Evolutionary conservation across 768 basidiomycete genomes (phyloP), one percentile per base, ranked within the genome.

Genomic region (Rossbeevera mucosa): DNA sequence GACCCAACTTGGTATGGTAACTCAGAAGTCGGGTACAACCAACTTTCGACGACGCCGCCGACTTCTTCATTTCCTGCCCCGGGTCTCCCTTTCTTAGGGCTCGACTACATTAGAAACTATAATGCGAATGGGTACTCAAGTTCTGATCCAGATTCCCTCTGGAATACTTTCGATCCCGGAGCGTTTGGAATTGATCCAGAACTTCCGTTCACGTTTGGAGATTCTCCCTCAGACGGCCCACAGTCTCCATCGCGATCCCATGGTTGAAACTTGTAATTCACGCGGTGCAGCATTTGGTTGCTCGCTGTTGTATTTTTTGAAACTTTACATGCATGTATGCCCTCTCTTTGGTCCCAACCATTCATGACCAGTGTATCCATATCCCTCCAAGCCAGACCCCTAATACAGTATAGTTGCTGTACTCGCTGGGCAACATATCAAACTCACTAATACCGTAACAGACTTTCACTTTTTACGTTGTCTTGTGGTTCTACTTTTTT

Each of bases 21-120:
- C 36, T 72, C 57, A 64, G 67, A 59, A 74, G 72, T 59, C 71
- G 62, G 71, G 73, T 60, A 64, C 66, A 48, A 69, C 46, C 76
- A 76, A 5, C 70, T 80, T 28, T 82, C 82, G 5, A 79, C 77
- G 11, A 80, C 82, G 11, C 79, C 85, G 3, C 79, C 84, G 12
- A 79, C 76, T 5, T 68, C 85, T n/a, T 74, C 78, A 4, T 90
- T 90, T 64, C 74, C 83, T 56, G 81, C 81, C 8, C 76, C 83
- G 21, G 88, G 88, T 33, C 74, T 91, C n/a, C 91, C 89, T 1
- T 93, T 92, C 74, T 78, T 82, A 26, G 91, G 89, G 9, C 75
- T 92, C 28, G 91, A 93, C 59, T 93, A 81, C 60, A 85, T 93
- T 62, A 81, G 86, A 59, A 91, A 89, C 61, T 91, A 86, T 64